A percentile compares a stretch with the other conserved stretches of the same genome.
Conservation (phyloP, 305 asterid genomes). For the Solanum chacoense region DNA sequence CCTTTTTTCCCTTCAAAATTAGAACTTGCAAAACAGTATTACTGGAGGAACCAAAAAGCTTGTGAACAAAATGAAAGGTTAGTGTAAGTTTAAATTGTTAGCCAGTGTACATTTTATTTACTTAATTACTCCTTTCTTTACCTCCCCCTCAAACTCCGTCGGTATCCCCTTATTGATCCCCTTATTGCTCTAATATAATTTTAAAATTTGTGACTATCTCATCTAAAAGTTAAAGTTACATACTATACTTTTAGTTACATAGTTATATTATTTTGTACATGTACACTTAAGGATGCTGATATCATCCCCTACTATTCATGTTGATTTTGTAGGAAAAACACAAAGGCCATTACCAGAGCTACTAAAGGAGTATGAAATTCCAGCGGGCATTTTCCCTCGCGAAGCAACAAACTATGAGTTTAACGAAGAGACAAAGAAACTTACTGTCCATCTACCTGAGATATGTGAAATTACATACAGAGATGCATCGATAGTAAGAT, state of each 20-base stretch:
- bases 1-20: conserved; percentile 4
- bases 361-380: conserved; percentile 57
- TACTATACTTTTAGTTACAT: background rate
- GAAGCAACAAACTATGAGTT: conserved; percentile 77
- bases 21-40: conserved; percentile 55
- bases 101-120: background rate
- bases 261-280: background rate
- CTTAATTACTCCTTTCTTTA: background rate
- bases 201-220: background rate
- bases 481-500: conserved; percentile 57
- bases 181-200: background rate
- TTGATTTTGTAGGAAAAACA: conserved; percentile 41
- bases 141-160: too few species aligned
- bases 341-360: conserved; percentile 60
- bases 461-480: conserved; percentile 64
- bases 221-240: background rate
- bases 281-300: background rate
- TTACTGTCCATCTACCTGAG: conserved; percentile 40
- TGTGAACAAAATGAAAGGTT: conserved; percentile 74
- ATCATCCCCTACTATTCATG: background rate
- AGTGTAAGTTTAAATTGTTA: background rate
- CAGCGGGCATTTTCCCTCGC: conserved; percentile 69
- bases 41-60: conserved; percentile 78
- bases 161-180: background rate
- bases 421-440: conserved; percentile 53